Conservation (phyloP, 768 basidiomycete genomes). For the Suillus tomentosus region DNA sequence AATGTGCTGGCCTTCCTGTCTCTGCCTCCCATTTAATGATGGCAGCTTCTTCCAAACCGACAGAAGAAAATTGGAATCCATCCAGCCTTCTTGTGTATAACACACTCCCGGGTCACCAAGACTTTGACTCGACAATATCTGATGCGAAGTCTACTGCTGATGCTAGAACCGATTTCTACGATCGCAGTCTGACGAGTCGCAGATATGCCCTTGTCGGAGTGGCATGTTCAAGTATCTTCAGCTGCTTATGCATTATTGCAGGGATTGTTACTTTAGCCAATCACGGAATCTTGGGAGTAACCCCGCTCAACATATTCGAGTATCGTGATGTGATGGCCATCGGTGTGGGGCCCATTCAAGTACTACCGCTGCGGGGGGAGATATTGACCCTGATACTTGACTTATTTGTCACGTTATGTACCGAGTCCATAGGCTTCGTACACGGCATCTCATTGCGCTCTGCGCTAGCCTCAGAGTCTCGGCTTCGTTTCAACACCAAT, state of each 20-base stretch:
- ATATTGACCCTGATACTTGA: too few relatives aligned
- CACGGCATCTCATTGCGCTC: too few relatives aligned
- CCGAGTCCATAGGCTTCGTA: too few relatives aligned
- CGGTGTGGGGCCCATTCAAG: too few relatives aligned
- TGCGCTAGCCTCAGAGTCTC: too few relatives aligned
- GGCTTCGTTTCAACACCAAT: too few relatives aligned
- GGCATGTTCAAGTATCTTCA: neutral
- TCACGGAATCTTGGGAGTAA: neutral
- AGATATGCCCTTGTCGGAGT: neutral
- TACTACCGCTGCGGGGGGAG: too few relatives aligned
- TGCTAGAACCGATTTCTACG: neutral
- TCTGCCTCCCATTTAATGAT: neutral
- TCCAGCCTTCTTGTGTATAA: too few relatives aligned
- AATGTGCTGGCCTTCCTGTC: neutral
- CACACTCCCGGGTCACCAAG: neutral
- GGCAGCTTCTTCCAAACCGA: neutral
- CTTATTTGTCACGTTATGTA: too few relatives aligned
- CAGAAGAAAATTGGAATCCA: neutral
- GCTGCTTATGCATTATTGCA: neutral
- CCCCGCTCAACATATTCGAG: neutral
- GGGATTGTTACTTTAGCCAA: neutral
- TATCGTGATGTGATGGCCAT: too few relatives aligned
- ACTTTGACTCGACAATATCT: neutral
- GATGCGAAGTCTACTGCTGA: neutral
- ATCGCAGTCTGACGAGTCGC: neutral